Percentiles rank a stretch among this genome's conserved stretches.
Conservation (phyloP, 352 stramenopile genomes). For the Pythium dissimile region DNA sequence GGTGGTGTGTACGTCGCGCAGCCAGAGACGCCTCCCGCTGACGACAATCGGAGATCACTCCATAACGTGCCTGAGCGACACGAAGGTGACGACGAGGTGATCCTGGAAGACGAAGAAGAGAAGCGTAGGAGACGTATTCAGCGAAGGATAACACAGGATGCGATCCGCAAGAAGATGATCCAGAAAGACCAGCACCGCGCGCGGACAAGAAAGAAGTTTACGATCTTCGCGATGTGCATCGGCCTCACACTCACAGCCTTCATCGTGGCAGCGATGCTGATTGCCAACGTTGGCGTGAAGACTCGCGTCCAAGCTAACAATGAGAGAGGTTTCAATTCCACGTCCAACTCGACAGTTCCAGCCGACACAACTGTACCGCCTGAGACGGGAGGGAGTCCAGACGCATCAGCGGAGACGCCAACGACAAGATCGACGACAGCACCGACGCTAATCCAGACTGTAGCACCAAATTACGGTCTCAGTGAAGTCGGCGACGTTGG, state of each 20-base stretch:
- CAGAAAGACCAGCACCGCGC: slow-evolving; percentile 55
- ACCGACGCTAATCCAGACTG: background rate
- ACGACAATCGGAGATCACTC: background rate
- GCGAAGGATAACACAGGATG: slow-evolving; percentile 51
- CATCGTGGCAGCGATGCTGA: slow-evolving; percentile 53
- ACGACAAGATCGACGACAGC: background rate
- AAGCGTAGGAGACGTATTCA: slow-evolving; percentile 44
- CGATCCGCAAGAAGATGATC: slow-evolving; percentile 47
- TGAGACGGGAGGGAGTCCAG: background rate
- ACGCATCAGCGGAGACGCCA: background rate
- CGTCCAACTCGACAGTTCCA: too few relatives aligned
- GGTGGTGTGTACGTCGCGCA: slow-evolving; percentile 19
- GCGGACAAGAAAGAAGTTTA: slow-evolving; percentile 53
- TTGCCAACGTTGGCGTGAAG: slow-evolving; percentile 46
- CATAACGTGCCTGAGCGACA: background rate
- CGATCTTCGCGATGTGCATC: slow-evolving; percentile 56
- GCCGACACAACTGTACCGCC: background rate
- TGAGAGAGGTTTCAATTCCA: background rate
- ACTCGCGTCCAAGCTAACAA: slow-evolving; percentile 1
- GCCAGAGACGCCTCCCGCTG: slow-evolving; percentile 14
- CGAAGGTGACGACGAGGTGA: slow-evolving; percentile 10
- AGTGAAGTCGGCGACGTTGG: background rate
- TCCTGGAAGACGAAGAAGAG: slow-evolving; percentile 38
- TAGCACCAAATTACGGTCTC: background rate
- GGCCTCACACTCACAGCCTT: slow-evolving; percentile 55